These are phyloP conservation scores for Ganoderma lingzhi DNA, from an alignment of 1,284 basidiomycete species.

Conservation along the genomic window DNA sequence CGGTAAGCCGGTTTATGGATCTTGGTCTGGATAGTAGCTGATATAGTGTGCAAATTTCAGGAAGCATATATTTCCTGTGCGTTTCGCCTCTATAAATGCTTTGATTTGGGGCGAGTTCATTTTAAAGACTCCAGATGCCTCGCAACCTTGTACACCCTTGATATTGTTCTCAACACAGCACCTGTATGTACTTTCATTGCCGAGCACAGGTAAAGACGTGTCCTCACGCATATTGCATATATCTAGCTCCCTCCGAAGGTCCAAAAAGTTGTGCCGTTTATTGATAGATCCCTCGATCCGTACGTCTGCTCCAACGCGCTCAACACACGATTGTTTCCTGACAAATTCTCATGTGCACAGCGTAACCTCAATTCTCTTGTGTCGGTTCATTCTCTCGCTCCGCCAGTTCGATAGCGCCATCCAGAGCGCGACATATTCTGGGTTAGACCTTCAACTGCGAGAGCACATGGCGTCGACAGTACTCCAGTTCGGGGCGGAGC, in stretches of 20 bases:
- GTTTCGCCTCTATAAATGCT: background rate
- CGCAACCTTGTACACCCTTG: background rate
- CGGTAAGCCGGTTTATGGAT: background rate
- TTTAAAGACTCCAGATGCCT: background rate
- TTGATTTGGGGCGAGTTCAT: background rate
- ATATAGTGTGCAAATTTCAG: background rate
- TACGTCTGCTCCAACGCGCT: too few species aligned
- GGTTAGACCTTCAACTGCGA: background rate
- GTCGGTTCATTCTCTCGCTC: background rate
- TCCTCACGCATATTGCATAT: too few species aligned
- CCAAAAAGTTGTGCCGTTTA: too few species aligned
- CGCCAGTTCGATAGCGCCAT: background rate
- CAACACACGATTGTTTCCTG: too few species aligned
- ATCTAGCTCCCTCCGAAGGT: too few species aligned
- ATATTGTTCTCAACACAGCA: background rate
- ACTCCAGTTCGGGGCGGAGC: background rate
- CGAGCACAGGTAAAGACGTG: background rate
- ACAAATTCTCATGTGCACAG: background rate
- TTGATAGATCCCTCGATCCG: too few species aligned
- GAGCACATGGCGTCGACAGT: background rate
- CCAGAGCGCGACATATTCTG: background rate
- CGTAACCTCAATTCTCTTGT: background rate
- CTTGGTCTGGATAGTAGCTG: background rate
- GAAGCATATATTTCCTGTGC: background rate
- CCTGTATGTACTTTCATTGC: background rate